Percentiles rank a stretch among this genome's conserved stretches.
These are phyloP conservation scores for Alternaria solani DNA, from an alignment of 2,329 filamentous ascomycete species.

Conservation along the genomic window DNA sequence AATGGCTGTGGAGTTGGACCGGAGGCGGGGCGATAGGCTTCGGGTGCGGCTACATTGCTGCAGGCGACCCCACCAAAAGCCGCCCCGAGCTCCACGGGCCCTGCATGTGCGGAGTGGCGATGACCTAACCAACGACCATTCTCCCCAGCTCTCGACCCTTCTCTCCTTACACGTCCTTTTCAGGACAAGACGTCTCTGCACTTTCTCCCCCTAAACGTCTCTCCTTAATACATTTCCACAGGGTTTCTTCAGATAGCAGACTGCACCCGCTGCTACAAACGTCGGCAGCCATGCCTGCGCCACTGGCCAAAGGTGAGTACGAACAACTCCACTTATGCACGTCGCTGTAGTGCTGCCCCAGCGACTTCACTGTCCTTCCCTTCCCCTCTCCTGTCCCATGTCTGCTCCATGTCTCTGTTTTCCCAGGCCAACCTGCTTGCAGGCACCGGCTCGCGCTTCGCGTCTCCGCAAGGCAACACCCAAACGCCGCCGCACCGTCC, in stretches of 20 bases:
- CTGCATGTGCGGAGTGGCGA: constrained; percentile 19
- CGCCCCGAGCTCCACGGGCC: constrained; percentile 5
- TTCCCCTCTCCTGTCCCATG: not conserved
- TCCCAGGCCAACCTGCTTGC: constrained; percentile 44
- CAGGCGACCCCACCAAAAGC: constrained; percentile 16
- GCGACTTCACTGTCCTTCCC: not conserved
- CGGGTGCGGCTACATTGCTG: constrained; percentile 6
- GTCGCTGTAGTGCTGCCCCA: constrained; percentile 31
- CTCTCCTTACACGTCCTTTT: constrained; percentile 4
- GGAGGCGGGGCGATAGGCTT: constrained; percentile 3
- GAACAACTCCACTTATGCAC: constrained; percentile 32
- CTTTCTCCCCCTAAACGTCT: not conserved
- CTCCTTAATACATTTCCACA: not conserved
- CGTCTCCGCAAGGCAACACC: constrained; percentile 16
- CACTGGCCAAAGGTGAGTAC: constrained; percentile 52
- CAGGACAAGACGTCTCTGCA: not conserved
- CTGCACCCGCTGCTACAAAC: not conserved
- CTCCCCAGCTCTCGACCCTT: constrained; percentile 5
- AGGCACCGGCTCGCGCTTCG: constrained; percentile 35
- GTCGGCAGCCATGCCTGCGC: constrained; percentile 47
- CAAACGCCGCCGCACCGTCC: constrained; percentile 26
- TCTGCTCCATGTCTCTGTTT: not conserved
- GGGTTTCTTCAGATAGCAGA: not conserved
- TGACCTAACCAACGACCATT: constrained; percentile 2
- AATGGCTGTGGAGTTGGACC: not conserved